Evolutionary conservation across 345 rosid species (phyloP).

Genomic region (Isatis tinctoria): DNA sequence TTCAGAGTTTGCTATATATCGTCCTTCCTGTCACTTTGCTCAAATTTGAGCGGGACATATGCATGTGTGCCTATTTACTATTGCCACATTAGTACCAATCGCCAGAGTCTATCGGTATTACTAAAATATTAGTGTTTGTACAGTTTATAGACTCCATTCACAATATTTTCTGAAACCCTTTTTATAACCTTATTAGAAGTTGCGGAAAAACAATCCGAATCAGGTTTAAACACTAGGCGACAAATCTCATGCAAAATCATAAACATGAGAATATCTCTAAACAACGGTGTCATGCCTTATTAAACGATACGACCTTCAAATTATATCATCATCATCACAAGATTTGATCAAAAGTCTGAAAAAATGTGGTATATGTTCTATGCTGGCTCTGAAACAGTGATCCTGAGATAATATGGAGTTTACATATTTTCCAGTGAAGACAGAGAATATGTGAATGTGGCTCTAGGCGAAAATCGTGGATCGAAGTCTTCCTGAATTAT

Average conservation of each 20-base stretch:
- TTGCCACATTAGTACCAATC: background rate
- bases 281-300: background rate
- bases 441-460: background rate
- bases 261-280: background rate
- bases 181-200: background rate
- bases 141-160: background rate
- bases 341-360: background rate
- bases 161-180: too few relatives aligned
- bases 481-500: too few relatives aligned
- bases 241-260: background rate
- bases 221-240: background rate
- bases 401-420: background rate
- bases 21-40: background rate
- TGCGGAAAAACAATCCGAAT: background rate
- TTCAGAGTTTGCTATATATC: background rate
- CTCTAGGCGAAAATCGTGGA: too few relatives aligned
- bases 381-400: background rate
- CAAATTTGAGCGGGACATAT: background rate
- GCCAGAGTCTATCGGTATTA: background rate
- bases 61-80: conserved; percentile 2
- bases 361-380: background rate
- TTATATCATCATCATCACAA: background rate
- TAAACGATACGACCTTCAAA: background rate
- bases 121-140: background rate
- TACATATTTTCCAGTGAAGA: background rate